Percentiles rank a stretch among this genome's conserved stretches.
Conservation (phyloP, 192 early-diverging fungal species). For the Backusella tuberculispora region DNA sequence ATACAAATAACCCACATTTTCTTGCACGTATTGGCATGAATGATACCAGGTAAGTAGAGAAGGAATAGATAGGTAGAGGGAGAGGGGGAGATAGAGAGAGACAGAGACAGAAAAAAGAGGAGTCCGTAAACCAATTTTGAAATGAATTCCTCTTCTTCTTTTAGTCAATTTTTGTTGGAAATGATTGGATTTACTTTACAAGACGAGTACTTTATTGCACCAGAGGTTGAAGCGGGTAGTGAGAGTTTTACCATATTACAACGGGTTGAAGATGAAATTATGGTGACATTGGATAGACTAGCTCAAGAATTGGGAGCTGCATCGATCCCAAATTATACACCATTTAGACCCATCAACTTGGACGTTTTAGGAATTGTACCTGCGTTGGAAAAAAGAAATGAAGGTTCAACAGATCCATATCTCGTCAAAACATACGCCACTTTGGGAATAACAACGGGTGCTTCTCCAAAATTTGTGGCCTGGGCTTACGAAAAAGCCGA, state of each 20-base stretch:
- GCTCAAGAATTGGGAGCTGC: neutral
- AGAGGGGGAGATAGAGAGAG: neutral
- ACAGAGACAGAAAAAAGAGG: neutral
- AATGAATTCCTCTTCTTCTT: neutral
- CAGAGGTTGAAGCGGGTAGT: neutral
- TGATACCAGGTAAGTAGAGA: conserved; percentile 35
- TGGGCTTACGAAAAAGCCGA: conserved; percentile 56
- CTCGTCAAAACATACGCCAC: conserved; percentile 7
- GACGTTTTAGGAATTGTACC: conserved; percentile 18
- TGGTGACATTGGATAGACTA: conserved; percentile 1
- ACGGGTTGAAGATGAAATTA: conserved; percentile 25
- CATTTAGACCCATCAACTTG: conserved; percentile 16
- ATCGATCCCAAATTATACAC: neutral
- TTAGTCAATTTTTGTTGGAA: conserved; percentile 8
- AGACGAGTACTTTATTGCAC: conserved; percentile 19
- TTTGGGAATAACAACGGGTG: conserved; percentile 45
- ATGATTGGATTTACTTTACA: conserved; percentile 32
- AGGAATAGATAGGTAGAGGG: no score
- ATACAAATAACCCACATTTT: conserved; percentile 38
- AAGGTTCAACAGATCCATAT: neutral
- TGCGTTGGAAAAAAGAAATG: neutral
- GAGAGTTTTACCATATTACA: neutral
- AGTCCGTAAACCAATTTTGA: no score
- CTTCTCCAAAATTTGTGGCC: conserved; percentile 47
- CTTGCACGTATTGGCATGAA: conserved; percentile 40